Conservation (phyloP, 2,329 filamentous ascomycete genomes). For the Helicocarpus griseus region DNA sequence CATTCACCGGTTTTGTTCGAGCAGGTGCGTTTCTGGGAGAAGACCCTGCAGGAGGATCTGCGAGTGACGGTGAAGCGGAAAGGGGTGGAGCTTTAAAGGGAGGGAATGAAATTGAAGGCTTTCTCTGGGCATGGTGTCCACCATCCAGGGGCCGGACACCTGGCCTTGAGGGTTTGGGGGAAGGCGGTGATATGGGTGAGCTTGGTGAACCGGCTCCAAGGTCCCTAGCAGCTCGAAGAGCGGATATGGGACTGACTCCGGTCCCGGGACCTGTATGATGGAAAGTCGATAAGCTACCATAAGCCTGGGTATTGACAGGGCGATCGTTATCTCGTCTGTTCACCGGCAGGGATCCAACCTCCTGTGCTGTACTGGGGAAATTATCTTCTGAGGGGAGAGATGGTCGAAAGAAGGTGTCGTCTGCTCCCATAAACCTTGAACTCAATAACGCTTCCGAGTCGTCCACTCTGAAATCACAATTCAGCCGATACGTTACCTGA, state of each 20-base stretch:
- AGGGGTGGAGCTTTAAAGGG: conserved; percentile 94
- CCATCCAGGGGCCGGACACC: conserved; percentile 43
- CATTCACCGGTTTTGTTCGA: conserved; percentile 27
- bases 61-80: conserved; percentile 69
- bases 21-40: conserved; percentile 43
- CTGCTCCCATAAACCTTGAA: conserved; percentile 84
- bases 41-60: conserved; percentile 38
- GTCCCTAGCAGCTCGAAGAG: conserved; percentile 60
- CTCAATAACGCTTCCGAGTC: conserved; percentile 84
- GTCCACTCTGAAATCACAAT: conserved; percentile 84
- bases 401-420: conserved; percentile 78
- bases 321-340: conserved; percentile 41
- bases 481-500: conserved; percentile 72
- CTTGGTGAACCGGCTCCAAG: conserved; percentile 36
- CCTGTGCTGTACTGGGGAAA: conserved; percentile 28
- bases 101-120: conserved; percentile 81
- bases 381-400: conserved; percentile 52
- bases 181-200: conserved; percentile 41
- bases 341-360: conserved; percentile 68
- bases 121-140: conserved; percentile 45
- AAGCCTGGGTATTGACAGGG: conserved; percentile 64
- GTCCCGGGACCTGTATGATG: conserved; percentile 63
- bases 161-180: conserved; percentile 37
- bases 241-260: conserved; percentile 80
- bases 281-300: conserved; percentile 84